Base-by-base conservation (phyloP, 257 asterid genomes). In the Ballota nigra region DNA sequence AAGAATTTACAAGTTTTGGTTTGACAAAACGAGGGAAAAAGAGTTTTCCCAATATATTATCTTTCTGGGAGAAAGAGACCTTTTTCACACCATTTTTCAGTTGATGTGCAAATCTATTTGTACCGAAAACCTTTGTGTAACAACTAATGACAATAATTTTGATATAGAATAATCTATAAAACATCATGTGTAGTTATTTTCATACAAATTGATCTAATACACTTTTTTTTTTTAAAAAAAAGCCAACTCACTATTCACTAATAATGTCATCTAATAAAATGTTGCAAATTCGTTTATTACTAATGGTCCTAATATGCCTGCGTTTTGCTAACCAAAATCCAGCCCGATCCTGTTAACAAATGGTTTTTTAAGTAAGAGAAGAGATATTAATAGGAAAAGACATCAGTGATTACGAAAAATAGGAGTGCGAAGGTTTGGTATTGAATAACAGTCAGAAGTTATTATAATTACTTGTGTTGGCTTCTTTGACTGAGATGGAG, bases 381-480 rank as follows among this genome's bases (percentile, higher is more conserved):
- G 38, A 23, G 16, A 23, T 51, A 16, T 28, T 40, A 24, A 29
- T 34, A 20, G 53, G 19, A 62, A n/a, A 65, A 59, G 74, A 10
- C 51, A 62, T 28, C 47, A 24, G 47, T 40, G 26, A 15, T 19
- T 22, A 49, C 64, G 62, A 73, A 31, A 68, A 51, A 63, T 19
- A 23, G 38, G 28, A 36, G 16, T 11, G 33, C 64, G 36, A 69
- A 64, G 62, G 36, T 69, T 58, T 8, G 29, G 72, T 4, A 53
- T 58, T 41, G 64, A 43, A 41, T 40, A 64, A 60, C 47, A 10
- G 31, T 28, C 18, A 24, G 31, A 74, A 41, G 55, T 70, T 19
- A 51, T 73, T 53, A 47, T 38, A 70, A 70, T 58, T 77, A 87
- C 99, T 88, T 95, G 96, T 57, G 99, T 91, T 59, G 98, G 98